phyloP scores from a whole-genome alignment of 768 basidiomycete genomes.

The Xanthoconium stramineum region DNA sequence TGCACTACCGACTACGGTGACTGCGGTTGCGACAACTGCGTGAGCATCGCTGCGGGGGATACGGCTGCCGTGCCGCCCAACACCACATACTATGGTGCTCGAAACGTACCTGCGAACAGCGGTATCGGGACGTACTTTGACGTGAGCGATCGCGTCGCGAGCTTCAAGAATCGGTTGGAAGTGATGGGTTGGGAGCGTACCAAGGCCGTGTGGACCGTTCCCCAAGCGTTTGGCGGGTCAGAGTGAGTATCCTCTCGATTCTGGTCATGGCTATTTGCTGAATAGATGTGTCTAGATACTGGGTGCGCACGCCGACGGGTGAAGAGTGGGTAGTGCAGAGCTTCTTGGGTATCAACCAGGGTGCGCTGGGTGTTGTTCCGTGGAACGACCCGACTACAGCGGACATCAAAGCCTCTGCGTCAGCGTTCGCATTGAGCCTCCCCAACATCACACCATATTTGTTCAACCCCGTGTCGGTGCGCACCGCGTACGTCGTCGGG shows the following conservation, averaged over 20 bases:
- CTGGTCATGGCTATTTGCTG: background rate
- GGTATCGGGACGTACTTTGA: slow-evolving; percentile 51
- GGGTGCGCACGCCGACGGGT: slow-evolving; percentile 60
- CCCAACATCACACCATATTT: slow-evolving; percentile 37
- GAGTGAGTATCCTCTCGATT: background rate
- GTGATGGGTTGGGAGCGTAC: slow-evolving; percentile 65
- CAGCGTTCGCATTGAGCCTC: slow-evolving; percentile 39
- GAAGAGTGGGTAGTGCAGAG: slow-evolving; percentile 65
- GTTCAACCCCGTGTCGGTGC: slow-evolving; percentile 37
- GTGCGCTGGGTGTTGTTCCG: slow-evolving; percentile 50
- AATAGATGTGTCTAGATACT: slow-evolving; percentile 39
- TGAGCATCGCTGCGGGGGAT: slow-evolving; percentile 41
- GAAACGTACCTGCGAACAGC: slow-evolving; percentile 26
- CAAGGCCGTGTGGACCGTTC: slow-evolving; percentile 76
- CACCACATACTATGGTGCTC: slow-evolving; percentile 14
- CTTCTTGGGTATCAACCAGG: slow-evolving; percentile 68
- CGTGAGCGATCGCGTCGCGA: slow-evolving; percentile 63
- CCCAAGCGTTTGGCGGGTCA: slow-evolving; percentile 64
- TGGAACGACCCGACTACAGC: slow-evolving; percentile 53
- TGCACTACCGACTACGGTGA: slow-evolving; percentile 67
- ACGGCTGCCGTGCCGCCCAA: slow-evolving; percentile 25
- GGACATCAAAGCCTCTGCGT: slow-evolving; percentile 47
- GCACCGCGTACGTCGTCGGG: slow-evolving; percentile 38
- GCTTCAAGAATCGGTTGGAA: slow-evolving; percentile 56
- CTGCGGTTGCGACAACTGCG: slow-evolving; percentile 72